A percentile compares a stretch with the other conserved stretches of the same genome.
Evolutionary conservation across 2,329 filamentous ascomycete genomes (phyloP).

Genomic region (Neopestalotiopsis rosae): DNA sequence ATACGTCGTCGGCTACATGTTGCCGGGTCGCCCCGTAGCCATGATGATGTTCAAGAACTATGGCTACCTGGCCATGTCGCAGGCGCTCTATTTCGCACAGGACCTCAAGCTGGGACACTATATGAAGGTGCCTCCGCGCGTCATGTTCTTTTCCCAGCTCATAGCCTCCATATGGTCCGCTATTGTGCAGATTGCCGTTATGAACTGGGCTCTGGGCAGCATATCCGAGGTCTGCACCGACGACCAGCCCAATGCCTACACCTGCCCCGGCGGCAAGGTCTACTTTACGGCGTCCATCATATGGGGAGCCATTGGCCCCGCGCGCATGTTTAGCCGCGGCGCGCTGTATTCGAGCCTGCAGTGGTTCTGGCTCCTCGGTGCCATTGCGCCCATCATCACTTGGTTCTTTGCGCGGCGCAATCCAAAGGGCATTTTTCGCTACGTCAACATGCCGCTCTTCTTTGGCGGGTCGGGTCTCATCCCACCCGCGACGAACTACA

Average conservation of each 20-base stretch:
- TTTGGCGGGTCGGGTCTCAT: conserved; percentile 68
- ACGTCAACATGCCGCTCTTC: conserved; percentile 71
- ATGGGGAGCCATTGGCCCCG: conserved; percentile 76
- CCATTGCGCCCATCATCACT: conserved; percentile 65
- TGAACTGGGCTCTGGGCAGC: conserved; percentile 68
- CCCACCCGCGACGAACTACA: conserved; percentile 73
- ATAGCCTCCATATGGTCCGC: conserved; percentile 46
- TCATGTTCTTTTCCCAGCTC: conserved; percentile 52
- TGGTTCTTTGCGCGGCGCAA: conserved; percentile 67
- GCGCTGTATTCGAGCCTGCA: conserved; percentile 68
- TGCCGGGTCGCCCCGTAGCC: conserved; percentile 71
- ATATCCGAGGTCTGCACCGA: conserved; percentile 67
- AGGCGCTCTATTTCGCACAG: conserved; percentile 51
- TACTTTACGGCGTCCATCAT: conserved; percentile 74
- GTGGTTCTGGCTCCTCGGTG: conserved; percentile 75
- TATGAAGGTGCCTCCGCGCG: conserved; percentile 58
- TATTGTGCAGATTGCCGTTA: conserved; percentile 54
- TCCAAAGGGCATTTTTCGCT: conserved; percentile 66
- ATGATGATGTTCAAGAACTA: conserved; percentile 83
- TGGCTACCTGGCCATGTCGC: conserved; percentile 51
- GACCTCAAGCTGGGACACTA: conserved; percentile 59
- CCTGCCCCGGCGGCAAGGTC: conserved; percentile 58
- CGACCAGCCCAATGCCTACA: conserved; percentile 61
- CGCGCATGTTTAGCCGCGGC: conserved; percentile 69
- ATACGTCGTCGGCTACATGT: conserved; percentile 75